Conservation (phyloP, 2,329 filamentous ascomycete genomes). For the Sclerotinia glacialis region DNA sequence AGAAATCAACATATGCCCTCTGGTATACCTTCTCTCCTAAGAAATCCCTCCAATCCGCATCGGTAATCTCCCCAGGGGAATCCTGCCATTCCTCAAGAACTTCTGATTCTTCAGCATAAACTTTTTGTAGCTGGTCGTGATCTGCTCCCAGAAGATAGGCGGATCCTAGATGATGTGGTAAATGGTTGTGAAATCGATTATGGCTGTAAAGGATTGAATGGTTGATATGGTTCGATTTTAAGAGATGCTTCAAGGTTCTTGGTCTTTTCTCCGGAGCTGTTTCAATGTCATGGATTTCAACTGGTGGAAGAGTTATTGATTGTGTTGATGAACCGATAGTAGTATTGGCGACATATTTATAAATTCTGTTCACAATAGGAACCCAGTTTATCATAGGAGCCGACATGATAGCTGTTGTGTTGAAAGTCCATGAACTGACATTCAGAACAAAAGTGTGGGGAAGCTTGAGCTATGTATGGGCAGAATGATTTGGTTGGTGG, state of each 20-base stretch:
- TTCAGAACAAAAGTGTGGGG: slow-evolving; percentile 13
- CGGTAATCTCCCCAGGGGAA: slow-evolving; percentile 78
- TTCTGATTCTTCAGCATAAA: slow-evolving; percentile 76
- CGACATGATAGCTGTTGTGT: slow-evolving; percentile 35
- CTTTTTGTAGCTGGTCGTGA: slow-evolving; percentile 66
- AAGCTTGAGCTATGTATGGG: not conserved
- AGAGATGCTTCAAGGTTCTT: slow-evolving; percentile 81
- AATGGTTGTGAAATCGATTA: slow-evolving; percentile 76
- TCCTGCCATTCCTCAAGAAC: slow-evolving; percentile 76
- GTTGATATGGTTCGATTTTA: slow-evolving; percentile 90
- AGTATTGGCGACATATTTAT: slow-evolving; percentile 39
- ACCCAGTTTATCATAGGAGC: slow-evolving; percentile 46
- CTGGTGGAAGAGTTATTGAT: slow-evolving; percentile 59
- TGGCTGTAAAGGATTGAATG: slow-evolving; percentile 78
- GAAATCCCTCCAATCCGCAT: slow-evolving; percentile 83
- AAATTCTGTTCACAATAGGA: slow-evolving; percentile 43
- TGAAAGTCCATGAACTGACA: not conserved
- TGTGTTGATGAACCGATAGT: slow-evolving; percentile 36
- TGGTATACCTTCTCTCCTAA: slow-evolving; percentile 79
- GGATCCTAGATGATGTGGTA: slow-evolving; percentile 76
- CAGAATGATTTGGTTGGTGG: slow-evolving; percentile 3
- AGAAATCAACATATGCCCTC: slow-evolving; percentile 89
- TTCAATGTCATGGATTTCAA: slow-evolving; percentile 77
- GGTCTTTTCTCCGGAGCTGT: slow-evolving; percentile 73
- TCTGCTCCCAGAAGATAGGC: slow-evolving; percentile 82